Evolutionary conservation across 2,329 filamentous ascomycete species (phyloP).

Genomic region (Aspergillus transmontanensis): DNA sequence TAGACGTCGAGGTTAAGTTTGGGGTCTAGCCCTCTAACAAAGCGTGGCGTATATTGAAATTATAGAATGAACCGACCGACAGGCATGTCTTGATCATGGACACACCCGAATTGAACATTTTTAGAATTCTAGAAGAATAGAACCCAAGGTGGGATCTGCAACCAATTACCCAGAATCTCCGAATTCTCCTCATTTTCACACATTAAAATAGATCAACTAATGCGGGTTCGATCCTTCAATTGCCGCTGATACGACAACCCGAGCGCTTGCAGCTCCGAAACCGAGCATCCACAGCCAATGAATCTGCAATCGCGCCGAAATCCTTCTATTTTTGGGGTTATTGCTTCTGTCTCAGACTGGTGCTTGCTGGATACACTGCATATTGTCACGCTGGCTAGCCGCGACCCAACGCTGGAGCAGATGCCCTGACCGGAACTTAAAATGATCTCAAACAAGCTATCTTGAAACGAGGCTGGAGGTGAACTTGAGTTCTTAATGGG

Average conservation of each 20-base stretch:
- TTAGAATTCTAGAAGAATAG: neutral
- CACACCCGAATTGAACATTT: neutral
- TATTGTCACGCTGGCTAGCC: neutral
- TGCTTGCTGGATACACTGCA: neutral
- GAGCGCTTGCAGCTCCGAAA: constrained; percentile 4
- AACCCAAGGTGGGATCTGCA: neutral
- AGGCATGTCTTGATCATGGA: too few relatives aligned
- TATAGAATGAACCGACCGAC: neutral
- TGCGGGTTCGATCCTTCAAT: constrained; percentile 2
- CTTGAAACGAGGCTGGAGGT: constrained; percentile 11
- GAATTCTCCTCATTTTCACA: neutral
- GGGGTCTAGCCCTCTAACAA: neutral
- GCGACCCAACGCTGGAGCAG: neutral
- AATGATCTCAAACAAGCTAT: constrained; percentile 15
- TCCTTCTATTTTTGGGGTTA: constrained; percentile 9
- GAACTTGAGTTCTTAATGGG: constrained; percentile 2
- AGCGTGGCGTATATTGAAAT: neutral
- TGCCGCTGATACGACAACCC: constrained; percentile 3
- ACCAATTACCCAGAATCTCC: neutral
- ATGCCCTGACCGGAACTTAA: constrained; percentile 13
- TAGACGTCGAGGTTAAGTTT: neutral
- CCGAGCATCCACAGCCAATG: constrained; percentile 12
- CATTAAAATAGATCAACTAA: constrained; percentile 7
- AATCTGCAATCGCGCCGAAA: neutral
- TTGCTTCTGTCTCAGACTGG: neutral